These are phyloP conservation scores for Botrytis fabae DNA, from an alignment of 2,329 filamentous ascomycete genomes.

Conservation along the genomic window DNA sequence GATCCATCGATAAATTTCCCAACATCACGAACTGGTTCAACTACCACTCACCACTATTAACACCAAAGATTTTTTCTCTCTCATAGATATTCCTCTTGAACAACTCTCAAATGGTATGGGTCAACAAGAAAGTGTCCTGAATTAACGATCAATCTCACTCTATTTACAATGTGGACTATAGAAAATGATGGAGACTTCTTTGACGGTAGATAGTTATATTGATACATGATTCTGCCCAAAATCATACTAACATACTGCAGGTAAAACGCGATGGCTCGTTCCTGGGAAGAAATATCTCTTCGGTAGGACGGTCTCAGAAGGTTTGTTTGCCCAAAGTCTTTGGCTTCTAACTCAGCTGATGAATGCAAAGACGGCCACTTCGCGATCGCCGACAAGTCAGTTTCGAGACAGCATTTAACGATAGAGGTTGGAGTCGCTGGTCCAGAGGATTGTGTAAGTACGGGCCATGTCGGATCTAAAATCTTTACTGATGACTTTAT, in stretches of 20 bases:
- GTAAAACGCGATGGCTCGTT: conserved; percentile 77
- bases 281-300: conserved; percentile 85
- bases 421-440: conserved; percentile 68
- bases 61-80: no score
- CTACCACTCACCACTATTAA: background rate
- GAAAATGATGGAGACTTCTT: conserved; percentile 10
- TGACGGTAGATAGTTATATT: background rate
- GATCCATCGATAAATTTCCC: background rate
- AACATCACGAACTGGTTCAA: background rate
- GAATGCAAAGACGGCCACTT: conserved; percentile 57
- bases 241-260: conserved; percentile 42
- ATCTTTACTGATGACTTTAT: background rate
- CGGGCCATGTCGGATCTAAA: conserved; percentile 15
- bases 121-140: background rate
- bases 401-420: conserved; percentile 85
- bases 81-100: background rate
- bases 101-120: background rate
- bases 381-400: conserved; percentile 74
- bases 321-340: conserved; percentile 41
- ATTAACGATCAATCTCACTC: background rate
- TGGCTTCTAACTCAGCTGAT: background rate
- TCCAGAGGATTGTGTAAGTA: conserved; percentile 64
- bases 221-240: background rate
- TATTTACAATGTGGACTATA: conserved; percentile 9
- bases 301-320: conserved; percentile 71